Percentiles rank a stretch among this genome's conserved stretches.
These are phyloP conservation scores for Nothophoma quercina DNA, from an alignment of 2,329 filamentous ascomycete genomes.

Conservation along the genomic window DNA sequence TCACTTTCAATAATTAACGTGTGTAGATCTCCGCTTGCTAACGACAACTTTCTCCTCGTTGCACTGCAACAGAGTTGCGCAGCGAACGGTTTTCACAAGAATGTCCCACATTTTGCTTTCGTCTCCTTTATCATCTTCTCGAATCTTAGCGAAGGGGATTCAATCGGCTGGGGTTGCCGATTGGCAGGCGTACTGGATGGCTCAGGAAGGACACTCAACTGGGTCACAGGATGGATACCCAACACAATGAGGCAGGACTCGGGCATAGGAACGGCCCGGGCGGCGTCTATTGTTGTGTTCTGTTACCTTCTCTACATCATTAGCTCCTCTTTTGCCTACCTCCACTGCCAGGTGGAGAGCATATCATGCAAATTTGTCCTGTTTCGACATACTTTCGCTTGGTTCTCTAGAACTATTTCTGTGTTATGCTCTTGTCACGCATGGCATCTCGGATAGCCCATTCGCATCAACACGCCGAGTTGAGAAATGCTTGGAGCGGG, in stretches of 20 bases:
- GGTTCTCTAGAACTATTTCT: too few species aligned
- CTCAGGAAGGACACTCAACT: constrained; percentile 4
- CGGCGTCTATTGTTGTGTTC: constrained; percentile 1
- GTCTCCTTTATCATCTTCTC: neutral
- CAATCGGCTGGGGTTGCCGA: constrained; percentile 4
- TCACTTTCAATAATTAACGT: neutral
- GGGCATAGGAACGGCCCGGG: constrained; percentile 7
- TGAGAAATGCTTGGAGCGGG: neutral
- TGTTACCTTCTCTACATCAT: neutral
- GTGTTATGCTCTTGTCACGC: too few species aligned
- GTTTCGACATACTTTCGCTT: too few species aligned
- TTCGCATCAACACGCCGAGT: neutral
- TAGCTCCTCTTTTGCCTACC: neutral
- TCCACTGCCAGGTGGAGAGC: neutral
- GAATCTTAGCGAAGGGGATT: constrained; percentile 14
- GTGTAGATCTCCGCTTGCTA: constrained; percentile 14
- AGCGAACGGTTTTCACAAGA: neutral
- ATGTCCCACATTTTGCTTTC: neutral
- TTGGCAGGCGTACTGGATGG: constrained; percentile 11
- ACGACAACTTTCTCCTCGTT: neutral
- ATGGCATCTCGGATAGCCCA: too few species aligned
- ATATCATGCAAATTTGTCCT: neutral
- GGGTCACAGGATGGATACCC: neutral
- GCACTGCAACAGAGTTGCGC: neutral
- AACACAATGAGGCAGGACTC: neutral